Conservation (phyloP, 495 filamentous ascomycete genomes). For the Penicillium coffeae region DNA sequence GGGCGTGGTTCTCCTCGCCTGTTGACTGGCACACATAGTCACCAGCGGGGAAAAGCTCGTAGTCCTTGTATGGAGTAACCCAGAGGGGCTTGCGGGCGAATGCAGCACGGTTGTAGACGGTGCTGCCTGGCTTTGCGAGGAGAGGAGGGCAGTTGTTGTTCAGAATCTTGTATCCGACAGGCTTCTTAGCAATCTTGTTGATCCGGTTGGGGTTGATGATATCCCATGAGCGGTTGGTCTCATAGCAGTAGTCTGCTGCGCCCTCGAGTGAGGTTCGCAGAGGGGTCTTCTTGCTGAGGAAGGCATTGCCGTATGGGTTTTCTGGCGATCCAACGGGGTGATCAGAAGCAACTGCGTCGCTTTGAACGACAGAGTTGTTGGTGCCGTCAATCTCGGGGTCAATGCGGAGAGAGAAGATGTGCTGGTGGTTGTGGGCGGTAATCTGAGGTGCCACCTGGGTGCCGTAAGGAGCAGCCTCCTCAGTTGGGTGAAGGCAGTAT, state of each 20-base stretch:
- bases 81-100: slow-evolving; percentile 37
- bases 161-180: slow-evolving; percentile 37
- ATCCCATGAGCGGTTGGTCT: slow-evolving; percentile 45
- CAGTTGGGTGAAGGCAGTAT: slow-evolving; percentile 41
- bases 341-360: slow-evolving; percentile 40
- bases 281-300: slow-evolving; percentile 44
- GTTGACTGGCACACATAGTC: slow-evolving; percentile 48
- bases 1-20: slow-evolving; percentile 30
- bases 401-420: slow-evolving; percentile 51
- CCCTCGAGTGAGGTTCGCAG: slow-evolving; percentile 39
- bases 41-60: slow-evolving; percentile 46
- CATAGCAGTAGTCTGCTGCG: slow-evolving; percentile 43
- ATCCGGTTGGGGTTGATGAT: slow-evolving; percentile 45
- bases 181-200: slow-evolving; percentile 37
- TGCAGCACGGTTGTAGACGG: slow-evolving; percentile 35
- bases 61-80: slow-evolving; percentile 38
- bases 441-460: slow-evolving; percentile 44
- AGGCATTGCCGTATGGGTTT: slow-evolving; percentile 48
- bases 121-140: slow-evolving; percentile 34
- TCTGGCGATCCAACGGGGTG: slow-evolving; percentile 32
- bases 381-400: slow-evolving; percentile 53
- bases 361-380: slow-evolving; percentile 47
- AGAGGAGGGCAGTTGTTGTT: slow-evolving; percentile 34
- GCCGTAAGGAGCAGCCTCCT: slow-evolving; percentile 45
- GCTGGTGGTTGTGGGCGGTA: slow-evolving; percentile 52